Evolutionary conservation across 257 asterid genomes (phyloP).

Genomic region (Petunia secreta): DNA sequence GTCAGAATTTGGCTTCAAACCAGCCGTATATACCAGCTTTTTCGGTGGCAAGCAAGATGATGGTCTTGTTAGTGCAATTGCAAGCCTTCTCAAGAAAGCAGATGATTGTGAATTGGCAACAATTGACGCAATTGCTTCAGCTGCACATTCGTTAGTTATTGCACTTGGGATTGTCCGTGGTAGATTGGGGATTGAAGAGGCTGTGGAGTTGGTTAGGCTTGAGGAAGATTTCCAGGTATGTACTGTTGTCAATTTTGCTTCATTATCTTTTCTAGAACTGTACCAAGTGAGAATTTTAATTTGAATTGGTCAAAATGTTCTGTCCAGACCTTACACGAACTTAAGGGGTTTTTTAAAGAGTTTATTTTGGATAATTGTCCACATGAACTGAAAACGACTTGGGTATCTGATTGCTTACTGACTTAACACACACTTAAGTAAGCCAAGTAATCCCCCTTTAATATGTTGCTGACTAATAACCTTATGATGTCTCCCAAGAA

Average conservation of each 20-base stretch:
- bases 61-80: slow-evolving; percentile 67
- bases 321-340: background rate
- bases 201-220: slow-evolving; percentile 82
- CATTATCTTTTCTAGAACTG: background rate
- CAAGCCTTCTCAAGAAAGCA: slow-evolving; percentile 59
- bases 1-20: slow-evolving; percentile 78
- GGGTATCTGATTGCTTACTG: too few relatives aligned
- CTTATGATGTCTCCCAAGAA: too few relatives aligned
- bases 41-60: slow-evolving; percentile 87
- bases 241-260: background rate
- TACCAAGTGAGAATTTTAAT: background rate
- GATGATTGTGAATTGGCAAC: slow-evolving; percentile 77
- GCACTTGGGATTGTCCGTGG: slow-evolving; percentile 73
- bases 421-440: too few relatives aligned
- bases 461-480: too few relatives aligned
- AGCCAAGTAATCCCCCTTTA: too few relatives aligned
- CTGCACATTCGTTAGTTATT: slow-evolving; percentile 83
- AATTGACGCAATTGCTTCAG: slow-evolving; percentile 86
- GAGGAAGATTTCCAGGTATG: slow-evolving; percentile 95
- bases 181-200: slow-evolving; percentile 69
- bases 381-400: too few relatives aligned
- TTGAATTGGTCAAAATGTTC: background rate
- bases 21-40: slow-evolving; percentile 67
- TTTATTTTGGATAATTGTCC: too few relatives aligned
- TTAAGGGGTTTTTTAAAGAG: too few relatives aligned